phyloP scores from a whole-genome alignment of 805 yeast genomes.

The Saturnispora kantuleensis region DNA sequence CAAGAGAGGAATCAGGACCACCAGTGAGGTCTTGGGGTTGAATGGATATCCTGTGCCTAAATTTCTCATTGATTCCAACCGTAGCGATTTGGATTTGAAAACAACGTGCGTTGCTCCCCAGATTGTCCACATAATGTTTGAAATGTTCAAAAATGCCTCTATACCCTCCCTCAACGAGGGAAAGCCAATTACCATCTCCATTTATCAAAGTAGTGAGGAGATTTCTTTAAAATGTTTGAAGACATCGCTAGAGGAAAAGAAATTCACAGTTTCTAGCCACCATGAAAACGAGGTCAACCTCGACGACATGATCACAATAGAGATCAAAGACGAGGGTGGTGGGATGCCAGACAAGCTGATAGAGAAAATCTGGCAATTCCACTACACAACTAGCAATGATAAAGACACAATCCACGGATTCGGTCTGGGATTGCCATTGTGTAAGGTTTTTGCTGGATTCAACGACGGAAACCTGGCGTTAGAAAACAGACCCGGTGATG shows the following conservation, averaged over 20 bases:
- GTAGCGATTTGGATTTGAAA: not conserved
- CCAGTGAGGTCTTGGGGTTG: constrained; percentile 17
- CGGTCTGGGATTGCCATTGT: constrained; percentile 27
- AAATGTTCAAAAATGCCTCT: constrained; percentile 24
- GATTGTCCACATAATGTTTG: constrained; percentile 24
- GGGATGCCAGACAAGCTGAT: constrained; percentile 17
- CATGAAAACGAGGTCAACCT: not conserved
- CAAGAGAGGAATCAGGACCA: constrained; percentile 15
- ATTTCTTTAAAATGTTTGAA: not conserved
- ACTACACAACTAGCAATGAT: constrained; percentile 21
- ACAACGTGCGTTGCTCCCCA: constrained; percentile 23
- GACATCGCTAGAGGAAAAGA: not conserved
- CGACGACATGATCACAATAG: constrained; percentile 9
- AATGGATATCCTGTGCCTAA: constrained; percentile 26
- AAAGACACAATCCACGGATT: constrained; percentile 25
- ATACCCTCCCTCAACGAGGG: constrained; percentile 20
- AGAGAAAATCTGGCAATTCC: constrained; percentile 24
- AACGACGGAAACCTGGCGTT: constrained; percentile 20
- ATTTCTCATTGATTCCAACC: constrained; percentile 7
- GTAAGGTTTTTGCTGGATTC: constrained; percentile 21
- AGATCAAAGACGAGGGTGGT: constrained; percentile 24
- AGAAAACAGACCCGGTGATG: constrained; percentile 16
- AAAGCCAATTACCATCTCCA: constrained; percentile 15
- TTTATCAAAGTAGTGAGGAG: constrained; percentile 8
- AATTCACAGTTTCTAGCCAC: not conserved